Base-by-base conservation (phyloP, 2,329 filamentous ascomycete genomes). In the Biscogniauxia sp. region DNA sequence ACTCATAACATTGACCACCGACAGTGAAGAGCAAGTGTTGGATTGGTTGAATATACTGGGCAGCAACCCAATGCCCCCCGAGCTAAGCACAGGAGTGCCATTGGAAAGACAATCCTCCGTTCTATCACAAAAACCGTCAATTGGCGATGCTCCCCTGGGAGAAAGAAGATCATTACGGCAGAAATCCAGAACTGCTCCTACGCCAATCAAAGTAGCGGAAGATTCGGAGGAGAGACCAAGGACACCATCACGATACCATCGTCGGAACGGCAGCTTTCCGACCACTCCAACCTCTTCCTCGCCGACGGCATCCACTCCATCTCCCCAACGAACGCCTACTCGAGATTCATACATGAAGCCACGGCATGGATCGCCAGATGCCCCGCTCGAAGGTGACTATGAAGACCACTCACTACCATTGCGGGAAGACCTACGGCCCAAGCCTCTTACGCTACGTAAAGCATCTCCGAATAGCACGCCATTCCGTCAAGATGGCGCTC, bases 41-140 rank as follows among this genome's bases (percentile, higher is more conserved):
- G 95, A 98, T 75, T 99, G 95, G 95, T 80, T 97, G 45, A 84
- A 90, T 49, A 91, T 97, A 76, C 78, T 98, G 1, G 83, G 83
- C 17, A 76, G 77, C 50, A 74, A 71, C 25, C 84, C 84, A 1
- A 70, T 83, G 11, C 82, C 84, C 1, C 82, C 83, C 0, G 69
- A 74, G 58, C 70, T 78, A 32, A 72, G 73, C 41, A 68, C 75
- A 15, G 72, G 73, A 26, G 70, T 70, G 17, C 65, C 72, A 41
- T 67, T 72, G 25, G 69, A 53, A 56, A 66, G 64, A 53, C 69
- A 62, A 55, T 66, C 58, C 45, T 66, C 61, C n/a, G 54, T 64
- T 15, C 56, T 64, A 41, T 70, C 73, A 54, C 55, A 64, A 41
- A 62, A 67, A 59, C 58, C 69, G 54, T 52, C 68, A 28, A 64